A percentile compares a stretch with the other conserved stretches of the same genome.
These are phyloP conservation scores for Funneliformis mosseae DNA, from an alignment of 192 early-diverging fungal genomes.

Conservation along the genomic window DNA sequence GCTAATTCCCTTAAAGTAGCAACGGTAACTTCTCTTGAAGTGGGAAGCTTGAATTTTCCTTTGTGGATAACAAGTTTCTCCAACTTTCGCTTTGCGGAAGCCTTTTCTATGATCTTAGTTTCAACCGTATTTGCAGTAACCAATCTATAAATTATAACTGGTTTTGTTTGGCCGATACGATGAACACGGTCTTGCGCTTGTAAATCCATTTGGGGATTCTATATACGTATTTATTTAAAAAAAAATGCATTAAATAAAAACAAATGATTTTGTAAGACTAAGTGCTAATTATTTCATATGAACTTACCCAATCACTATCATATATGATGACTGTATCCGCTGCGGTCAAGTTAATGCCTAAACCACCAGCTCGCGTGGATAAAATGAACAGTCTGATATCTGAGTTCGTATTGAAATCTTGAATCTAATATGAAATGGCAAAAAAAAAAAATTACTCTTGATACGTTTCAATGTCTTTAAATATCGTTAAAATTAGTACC, in stretches of 20 bases:
- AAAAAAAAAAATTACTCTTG: background rate
- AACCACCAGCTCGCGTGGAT: conserved; percentile 93
- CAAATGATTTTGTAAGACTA: background rate
- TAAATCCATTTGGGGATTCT: conserved; percentile 98
- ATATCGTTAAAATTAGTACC: background rate
- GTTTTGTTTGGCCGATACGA: conserved; percentile 91
- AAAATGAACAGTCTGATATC: conserved; percentile 81
- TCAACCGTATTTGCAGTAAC: conserved; percentile 87
- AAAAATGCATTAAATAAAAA: conserved; percentile 13
- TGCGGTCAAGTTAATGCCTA: conserved; percentile 96
- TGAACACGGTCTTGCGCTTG: conserved; percentile 97
- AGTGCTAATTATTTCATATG: background rate
- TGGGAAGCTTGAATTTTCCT: conserved; percentile 70
- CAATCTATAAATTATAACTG: conserved; percentile 90
- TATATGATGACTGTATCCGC: conserved; percentile 97
- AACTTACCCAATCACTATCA: conserved; percentile 87
- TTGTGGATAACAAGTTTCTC: conserved; percentile 97
- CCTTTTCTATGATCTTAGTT: conserved; percentile 75
- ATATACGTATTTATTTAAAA: background rate
- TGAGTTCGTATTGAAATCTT: conserved; percentile 69
- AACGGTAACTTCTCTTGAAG: background rate
- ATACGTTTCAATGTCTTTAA: too few species aligned
- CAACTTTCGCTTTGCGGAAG: conserved; percentile 82
- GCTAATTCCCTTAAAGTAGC: conserved; percentile 68
- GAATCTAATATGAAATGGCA: conserved; percentile 50